A percentile compares a stretch with the other conserved stretches of the same genome.
phyloP scores from a whole-genome alignment of 352 stramenopile genomes.

The Phytophthora macrochlamydospora region DNA sequence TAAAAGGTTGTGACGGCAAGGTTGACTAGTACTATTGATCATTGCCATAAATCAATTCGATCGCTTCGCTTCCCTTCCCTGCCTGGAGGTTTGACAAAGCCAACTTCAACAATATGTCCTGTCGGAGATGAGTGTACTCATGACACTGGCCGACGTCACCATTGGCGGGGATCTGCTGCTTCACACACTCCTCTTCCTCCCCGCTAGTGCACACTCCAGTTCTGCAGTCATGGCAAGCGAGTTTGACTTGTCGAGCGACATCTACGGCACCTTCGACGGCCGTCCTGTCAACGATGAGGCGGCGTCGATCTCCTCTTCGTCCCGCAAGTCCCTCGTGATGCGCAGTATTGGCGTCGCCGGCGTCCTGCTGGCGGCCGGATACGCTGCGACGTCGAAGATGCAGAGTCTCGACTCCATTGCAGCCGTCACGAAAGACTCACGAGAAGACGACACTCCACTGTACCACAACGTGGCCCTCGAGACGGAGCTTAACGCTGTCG shows the following conservation, averaged over 20 bases:
- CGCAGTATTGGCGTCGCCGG: conserved; percentile 30
- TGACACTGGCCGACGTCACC: neutral
- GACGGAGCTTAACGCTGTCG: conserved; percentile 19
- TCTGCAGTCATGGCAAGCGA: conserved; percentile 24
- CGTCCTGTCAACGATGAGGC: conserved; percentile 6
- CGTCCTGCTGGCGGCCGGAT: conserved; percentile 36
- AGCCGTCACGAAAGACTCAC: conserved; percentile 1
- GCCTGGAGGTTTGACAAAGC: neutral
- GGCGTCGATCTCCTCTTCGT: neutral
- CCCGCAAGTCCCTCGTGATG: conserved; percentile 16
- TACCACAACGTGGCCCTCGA: conserved; percentile 23
- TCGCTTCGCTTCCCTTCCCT: neutral
- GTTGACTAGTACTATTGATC: neutral
- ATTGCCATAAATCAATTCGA: neutral
- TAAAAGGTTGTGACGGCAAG: neutral
- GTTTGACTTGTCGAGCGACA: conserved; percentile 27
- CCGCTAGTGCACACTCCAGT: neutral
- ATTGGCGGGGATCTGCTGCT: neutral
- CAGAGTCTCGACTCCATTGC: conserved; percentile 9
- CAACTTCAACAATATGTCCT: neutral
- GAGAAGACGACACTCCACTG: conserved; percentile 1
- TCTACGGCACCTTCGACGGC: conserved; percentile 57
- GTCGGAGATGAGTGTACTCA: neutral
- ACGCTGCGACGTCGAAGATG: conserved; percentile 5
- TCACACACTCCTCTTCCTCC: neutral